Evolutionary conservation across 257 asterid genomes (phyloP).

Genomic region (Fraxinus anomala): DNA sequence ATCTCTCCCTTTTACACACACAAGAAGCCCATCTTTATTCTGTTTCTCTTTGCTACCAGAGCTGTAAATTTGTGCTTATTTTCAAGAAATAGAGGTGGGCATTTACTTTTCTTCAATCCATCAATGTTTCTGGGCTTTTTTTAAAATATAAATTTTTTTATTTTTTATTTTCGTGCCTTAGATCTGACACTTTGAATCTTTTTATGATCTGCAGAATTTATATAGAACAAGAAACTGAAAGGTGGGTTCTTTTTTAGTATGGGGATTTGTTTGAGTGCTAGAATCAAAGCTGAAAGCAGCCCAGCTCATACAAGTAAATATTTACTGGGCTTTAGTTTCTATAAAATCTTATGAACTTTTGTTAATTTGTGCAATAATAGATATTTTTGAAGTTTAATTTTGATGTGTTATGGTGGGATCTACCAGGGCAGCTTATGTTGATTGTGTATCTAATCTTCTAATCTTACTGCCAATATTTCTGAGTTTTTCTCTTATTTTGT

Average conservation of each 20-base stretch:
- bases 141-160: neutral
- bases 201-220: slow-evolving; percentile 27
- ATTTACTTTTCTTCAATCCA: slow-evolving; percentile 11
- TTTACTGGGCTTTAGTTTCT: neutral
- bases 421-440: neutral
- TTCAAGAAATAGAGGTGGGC: slow-evolving; percentile 1
- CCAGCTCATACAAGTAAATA: slow-evolving; percentile 29
- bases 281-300: slow-evolving; percentile 42
- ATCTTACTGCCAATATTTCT: neutral
- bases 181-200: slow-evolving; percentile 17
- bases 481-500: neutral
- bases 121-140: neutral
- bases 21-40: neutral
- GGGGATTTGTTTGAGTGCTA: slow-evolving; percentile 48
- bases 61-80: neutral
- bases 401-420: neutral
- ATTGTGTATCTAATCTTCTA: neutral
- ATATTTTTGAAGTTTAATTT: neutral
- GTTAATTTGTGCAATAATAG: neutral
- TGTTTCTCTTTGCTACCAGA: neutral
- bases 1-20: neutral
- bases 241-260: slow-evolving; percentile 12
- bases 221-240: neutral
- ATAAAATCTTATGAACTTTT: neutral
- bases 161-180: neutral